Evolutionary conservation across 495 filamentous ascomycete species (phyloP), one percentile per base, ranked within the genome.

Genomic region (Penicillium simplicissimum): DNA sequence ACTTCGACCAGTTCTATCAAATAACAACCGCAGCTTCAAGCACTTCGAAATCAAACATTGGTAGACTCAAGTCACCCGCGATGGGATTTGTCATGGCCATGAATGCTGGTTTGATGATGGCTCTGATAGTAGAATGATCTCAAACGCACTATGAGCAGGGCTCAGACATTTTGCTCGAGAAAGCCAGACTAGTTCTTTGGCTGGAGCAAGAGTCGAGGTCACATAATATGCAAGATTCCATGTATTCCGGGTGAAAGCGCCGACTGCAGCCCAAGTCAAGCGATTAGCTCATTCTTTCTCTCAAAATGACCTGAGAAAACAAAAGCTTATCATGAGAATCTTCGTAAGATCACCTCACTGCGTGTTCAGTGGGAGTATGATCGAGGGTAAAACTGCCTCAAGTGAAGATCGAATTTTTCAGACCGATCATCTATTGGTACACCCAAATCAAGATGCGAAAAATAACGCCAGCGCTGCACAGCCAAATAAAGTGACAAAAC

Each of bases 381-480:
- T 8, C 25, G 13, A 31, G 11, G 23, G 42, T 15, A 33, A 38
- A 36, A 23, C 35, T 51, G n/a, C 4, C 8, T 42, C 17, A 52
- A 63, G 15, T 55, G 58, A 61, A 59, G 45, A 57, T 60, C 60
- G 64, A 52, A 33, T 63, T 57, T 62, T n/a, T 23, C 61, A 70
- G 56, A 51, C 59, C 55, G 61, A 67, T 61, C 59, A 65, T 69
- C 59, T 69, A 66, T 71, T 67, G 69, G 64, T 69, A 71, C 65
- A 55, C 58, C 60, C 60, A 64, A 67, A 66, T 61, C 52, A 66
- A 58, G 69, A 71, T 67, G 66, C 63, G n/a, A 69, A 71, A 63
- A 58, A 71, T 31, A 31, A 71, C 69, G 69, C 69, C 69, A 65
- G 62, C 69, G 69, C 69, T 71, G 69, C 69, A 71, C 57, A 65